Evolutionary conservation across 306 rosid species (phyloP).

Genomic region (Parietaria judaica): DNA sequence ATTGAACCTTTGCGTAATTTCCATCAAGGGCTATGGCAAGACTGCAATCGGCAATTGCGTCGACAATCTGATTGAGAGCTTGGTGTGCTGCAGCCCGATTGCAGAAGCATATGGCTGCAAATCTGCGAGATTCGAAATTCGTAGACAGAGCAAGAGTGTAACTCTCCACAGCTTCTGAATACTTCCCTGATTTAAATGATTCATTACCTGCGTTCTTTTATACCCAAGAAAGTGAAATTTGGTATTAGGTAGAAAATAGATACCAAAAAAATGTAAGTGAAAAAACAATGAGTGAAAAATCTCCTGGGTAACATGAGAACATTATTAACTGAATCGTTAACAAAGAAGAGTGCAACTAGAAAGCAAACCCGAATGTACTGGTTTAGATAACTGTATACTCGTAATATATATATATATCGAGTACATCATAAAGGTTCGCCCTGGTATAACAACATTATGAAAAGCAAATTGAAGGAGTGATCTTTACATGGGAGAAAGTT

Average conservation of each 20-base stretch:
- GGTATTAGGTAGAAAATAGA: constrained; percentile 16
- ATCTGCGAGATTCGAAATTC: constrained; percentile 62
- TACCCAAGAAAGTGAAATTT: constrained; percentile 20
- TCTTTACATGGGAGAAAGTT: no score
- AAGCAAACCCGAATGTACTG: no score
- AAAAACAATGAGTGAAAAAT: not conserved
- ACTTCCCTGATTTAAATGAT: constrained; percentile 51
- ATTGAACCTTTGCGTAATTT: constrained; percentile 68
- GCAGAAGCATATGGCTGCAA: constrained; percentile 79
- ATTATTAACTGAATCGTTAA: no score
- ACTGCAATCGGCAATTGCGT: constrained; percentile 94
- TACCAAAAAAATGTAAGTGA: not conserved
- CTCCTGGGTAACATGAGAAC: no score
- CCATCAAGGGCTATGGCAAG: constrained; percentile 79
- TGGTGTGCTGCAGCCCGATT: constrained; percentile 96
- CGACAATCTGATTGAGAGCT: constrained; percentile 76
- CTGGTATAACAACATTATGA: no score
- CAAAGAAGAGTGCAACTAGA: no score
- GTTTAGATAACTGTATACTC: no score
- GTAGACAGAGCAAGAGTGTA: constrained; percentile 74
- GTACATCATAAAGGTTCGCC: no score
- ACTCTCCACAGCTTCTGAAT: constrained; percentile 66
- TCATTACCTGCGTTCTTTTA: constrained; percentile 81
- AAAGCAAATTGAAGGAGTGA: no score
- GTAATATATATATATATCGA: no score